Conservation (phyloP, 768 basidiomycete genomes). For the Pilatotrama ljubarskyi region DNA sequence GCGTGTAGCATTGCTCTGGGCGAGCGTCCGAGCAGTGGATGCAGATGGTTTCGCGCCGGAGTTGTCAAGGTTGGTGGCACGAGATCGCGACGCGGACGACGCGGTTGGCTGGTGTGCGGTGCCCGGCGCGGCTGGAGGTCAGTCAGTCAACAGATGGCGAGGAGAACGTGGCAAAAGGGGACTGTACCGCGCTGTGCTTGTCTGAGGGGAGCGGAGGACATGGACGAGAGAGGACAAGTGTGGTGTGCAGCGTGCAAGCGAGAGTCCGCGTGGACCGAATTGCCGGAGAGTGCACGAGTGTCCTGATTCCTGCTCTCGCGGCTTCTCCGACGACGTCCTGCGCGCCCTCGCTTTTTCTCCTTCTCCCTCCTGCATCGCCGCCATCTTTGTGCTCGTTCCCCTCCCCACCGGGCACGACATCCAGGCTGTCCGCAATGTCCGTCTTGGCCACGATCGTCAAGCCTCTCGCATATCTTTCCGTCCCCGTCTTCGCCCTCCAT, state of each 20-base stretch:
- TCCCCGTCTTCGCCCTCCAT: conserved; percentile 67
- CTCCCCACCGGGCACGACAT: conserved; percentile 10
- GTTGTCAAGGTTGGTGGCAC: conserved; percentile 10
- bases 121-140: background rate
- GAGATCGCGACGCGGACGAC: conserved; percentile 9
- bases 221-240: conserved; percentile 7
- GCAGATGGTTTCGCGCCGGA: conserved; percentile 1
- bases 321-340: conserved; percentile 9
- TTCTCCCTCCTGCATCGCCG: conserved; percentile 5
- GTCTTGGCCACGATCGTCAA: conserved; percentile 60
- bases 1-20: conserved; percentile 2
- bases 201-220: conserved; percentile 10
- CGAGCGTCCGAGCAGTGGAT: conserved; percentile 1
- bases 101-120: conserved; percentile 2
- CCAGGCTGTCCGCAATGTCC: conserved; percentile 50
- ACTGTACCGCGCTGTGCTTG: conserved; percentile 14
- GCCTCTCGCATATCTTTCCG: conserved; percentile 74
- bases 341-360: conserved; percentile 8
- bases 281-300: background rate
- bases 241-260: background rate
- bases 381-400: conserved; percentile 5
- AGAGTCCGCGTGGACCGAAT: background rate
- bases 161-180: background rate
- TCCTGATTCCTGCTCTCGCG: conserved; percentile 9
- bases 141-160: background rate